Percentiles rank a stretch among this genome's conserved stretches.
Evolutionary conservation across 495 filamentous ascomycete genomes (phyloP).

Genomic region (Immersiella caudata): DNA sequence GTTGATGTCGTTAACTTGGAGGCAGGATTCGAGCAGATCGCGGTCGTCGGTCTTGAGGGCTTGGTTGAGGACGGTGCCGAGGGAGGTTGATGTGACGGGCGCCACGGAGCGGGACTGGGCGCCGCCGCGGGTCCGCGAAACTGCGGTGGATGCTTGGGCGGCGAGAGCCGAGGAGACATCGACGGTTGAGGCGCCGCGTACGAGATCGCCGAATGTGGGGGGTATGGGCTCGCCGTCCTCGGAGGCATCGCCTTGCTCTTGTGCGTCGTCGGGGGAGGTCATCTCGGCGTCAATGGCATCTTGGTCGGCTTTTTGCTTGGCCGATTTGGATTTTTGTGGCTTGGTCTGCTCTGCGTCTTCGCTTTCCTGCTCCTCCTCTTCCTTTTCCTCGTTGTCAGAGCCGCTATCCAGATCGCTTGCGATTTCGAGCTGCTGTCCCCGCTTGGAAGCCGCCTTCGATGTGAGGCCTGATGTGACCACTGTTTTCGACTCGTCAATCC

Average conservation of each 20-base stretch:
- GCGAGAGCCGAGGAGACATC: constrained; percentile 70
- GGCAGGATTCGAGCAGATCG: constrained; percentile 86
- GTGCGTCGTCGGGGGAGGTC: constrained; percentile 25
- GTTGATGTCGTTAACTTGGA: constrained; percentile 71
- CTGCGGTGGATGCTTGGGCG: constrained; percentile 39
- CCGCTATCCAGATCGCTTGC: constrained; percentile 53
- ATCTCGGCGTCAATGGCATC: constrained; percentile 43
- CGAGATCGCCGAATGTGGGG: constrained; percentile 85
- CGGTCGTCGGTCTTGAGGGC: constrained; percentile 89
- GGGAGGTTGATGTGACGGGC: constrained; percentile 73
- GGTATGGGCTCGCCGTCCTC: constrained; percentile 51
- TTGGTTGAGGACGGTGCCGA: constrained; percentile 88
- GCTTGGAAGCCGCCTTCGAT: constrained; percentile 30
- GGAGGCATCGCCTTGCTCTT: constrained; percentile 46
- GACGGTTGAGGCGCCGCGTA: constrained; percentile 73
- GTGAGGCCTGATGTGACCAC: constrained; percentile 54
- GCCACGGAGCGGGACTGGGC: constrained; percentile 43
- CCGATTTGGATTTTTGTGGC: background rate
- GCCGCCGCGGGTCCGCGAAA: constrained; percentile 34
- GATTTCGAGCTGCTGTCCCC: constrained; percentile 50
- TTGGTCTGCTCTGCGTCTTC: constrained; percentile 29
- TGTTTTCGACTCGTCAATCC: constrained; percentile 74
- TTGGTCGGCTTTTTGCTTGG: constrained; percentile 19
- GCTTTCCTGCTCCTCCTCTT: constrained; percentile 22
- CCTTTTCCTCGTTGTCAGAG: constrained; percentile 36